Evolutionary conservation across 768 basidiomycete species (phyloP).

Genomic region (Dendrothele bispora): DNA sequence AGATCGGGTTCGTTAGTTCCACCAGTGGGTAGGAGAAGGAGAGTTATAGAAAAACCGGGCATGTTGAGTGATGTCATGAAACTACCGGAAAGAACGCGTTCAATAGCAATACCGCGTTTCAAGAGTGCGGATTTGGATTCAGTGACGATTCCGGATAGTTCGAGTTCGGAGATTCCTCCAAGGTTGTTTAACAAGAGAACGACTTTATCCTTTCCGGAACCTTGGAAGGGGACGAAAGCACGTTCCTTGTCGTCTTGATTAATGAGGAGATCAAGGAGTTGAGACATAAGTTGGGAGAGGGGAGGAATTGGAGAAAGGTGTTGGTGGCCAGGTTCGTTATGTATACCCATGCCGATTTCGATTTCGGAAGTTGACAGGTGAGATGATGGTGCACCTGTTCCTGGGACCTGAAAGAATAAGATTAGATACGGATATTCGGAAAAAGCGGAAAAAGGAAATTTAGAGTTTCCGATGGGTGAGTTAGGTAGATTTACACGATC

Average conservation of each 20-base stretch:
- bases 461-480: no score
- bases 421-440: background rate
- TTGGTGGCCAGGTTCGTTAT: slow-evolving; percentile 81
- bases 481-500: no score
- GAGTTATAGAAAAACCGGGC: slow-evolving; percentile 87
- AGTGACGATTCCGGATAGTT: slow-evolving; percentile 66
- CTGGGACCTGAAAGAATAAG: slow-evolving; percentile 58
- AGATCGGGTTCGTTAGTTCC: slow-evolving; percentile 37
- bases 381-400: slow-evolving; percentile 60
- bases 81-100: slow-evolving; percentile 72
- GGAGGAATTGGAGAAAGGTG: slow-evolving; percentile 72
- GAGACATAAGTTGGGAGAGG: slow-evolving; percentile 65
- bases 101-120: slow-evolving; percentile 52
- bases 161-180: slow-evolving; percentile 82
- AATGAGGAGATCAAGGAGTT: slow-evolving; percentile 68
- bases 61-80: slow-evolving; percentile 91
- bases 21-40: slow-evolving; percentile 66
- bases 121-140: slow-evolving; percentile 60
- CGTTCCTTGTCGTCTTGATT: slow-evolving; percentile 63
- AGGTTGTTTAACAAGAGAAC: slow-evolving; percentile 87
- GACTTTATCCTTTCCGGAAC: slow-evolving; percentile 58
- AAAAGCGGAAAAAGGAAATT: background rate
- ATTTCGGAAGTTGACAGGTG: slow-evolving; percentile 64
- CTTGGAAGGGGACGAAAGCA: slow-evolving; percentile 66
- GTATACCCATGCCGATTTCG: slow-evolving; percentile 90